Base-by-base conservation (phyloP, 331 rosid genomes). In the Quercus lobata region DNA sequence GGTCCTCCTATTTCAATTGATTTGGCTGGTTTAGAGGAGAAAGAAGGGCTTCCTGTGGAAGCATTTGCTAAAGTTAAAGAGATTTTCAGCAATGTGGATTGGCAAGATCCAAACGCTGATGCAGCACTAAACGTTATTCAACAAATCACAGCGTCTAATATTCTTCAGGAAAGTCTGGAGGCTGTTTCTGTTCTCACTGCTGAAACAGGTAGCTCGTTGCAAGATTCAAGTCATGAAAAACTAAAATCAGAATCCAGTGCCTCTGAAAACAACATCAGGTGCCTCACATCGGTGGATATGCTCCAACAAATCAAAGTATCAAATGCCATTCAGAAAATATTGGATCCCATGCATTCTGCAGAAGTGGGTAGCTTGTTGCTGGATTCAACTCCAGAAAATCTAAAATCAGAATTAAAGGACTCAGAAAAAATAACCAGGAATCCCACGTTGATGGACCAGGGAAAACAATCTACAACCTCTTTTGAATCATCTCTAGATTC, bases 21-120 rank as follows among this genome's bases (percentile, higher is more conserved):
- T 76, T 83, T 89, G 69, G 97, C 97, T 71, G 81, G 41, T 79
- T 66, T 88, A 41, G 97, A 90, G 86, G 98, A 92, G 80, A 95
- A 93, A 86, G 97, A 92, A 73, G 97, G 97, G 52, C 92, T 96
- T 66, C 98, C 98, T 54, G 82, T 90, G 65, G 99, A 96, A 86
- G 95, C 98, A 76, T 93, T 96, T 85, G 95, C 93, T 24, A 93
- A 84, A 77, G 98, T 92, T 84, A 89, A 96, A 80, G 98, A 96
- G 88, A 93, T 91, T 15, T 96, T 93, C 86, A 90, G 93, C 90
- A 78, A 76, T n/a, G 94, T 92, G 57, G 93, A 92, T 66, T 93
- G 99, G 98, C 89, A 86, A 80, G 94, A 91, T 81, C 86, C 97
- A 21, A 96, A 88, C 78, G 37, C 84, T 35, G 97, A 96, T 76